A percentile compares a stretch with the other conserved stretches of the same genome.
Evolutionary conservation across 1,284 basidiomycete genomes (phyloP).

Genomic region (Trametes sp.): DNA sequence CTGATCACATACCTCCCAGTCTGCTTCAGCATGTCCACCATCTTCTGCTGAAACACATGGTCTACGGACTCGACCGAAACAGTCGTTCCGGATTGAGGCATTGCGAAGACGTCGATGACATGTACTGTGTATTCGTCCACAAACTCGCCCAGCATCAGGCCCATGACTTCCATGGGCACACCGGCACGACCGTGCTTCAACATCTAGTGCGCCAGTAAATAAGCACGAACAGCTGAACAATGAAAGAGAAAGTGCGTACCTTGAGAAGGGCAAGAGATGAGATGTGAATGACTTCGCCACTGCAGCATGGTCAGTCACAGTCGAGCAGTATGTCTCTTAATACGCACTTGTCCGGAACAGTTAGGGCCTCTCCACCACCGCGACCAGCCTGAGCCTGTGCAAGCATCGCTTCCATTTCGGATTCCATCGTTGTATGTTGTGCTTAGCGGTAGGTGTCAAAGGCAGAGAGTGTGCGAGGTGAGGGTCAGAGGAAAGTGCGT

Average conservation of each 20-base stretch:
- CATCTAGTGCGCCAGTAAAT: conserved; percentile 70
- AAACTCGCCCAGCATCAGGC: conserved; percentile 98
- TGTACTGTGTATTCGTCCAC: conserved; percentile 99
- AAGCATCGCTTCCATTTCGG: conserved; percentile 64
- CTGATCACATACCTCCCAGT: conserved; percentile 82
- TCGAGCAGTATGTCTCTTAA: neutral
- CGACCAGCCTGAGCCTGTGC: conserved; percentile 48
- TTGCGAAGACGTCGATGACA: conserved; percentile 99
- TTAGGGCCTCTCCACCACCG: conserved; percentile 55
- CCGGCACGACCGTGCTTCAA: conserved; percentile 98
- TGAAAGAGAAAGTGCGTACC: conserved; percentile 49
- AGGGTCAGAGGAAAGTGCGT: conserved; percentile 15
- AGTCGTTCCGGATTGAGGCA: conserved; percentile 99
- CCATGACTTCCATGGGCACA: conserved; percentile 99
- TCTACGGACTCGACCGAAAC: conserved; percentile 99
- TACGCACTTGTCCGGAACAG: conserved; percentile 77
- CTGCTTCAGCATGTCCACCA: conserved; percentile 99
- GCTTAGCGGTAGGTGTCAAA: neutral
- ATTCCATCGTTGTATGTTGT: conserved; percentile 52
- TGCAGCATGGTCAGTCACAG: conserved; percentile 42
- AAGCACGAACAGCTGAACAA: neutral
- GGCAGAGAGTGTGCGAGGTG: conserved; percentile 1
- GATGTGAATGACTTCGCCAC: conserved; percentile 97
- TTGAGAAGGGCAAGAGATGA: conserved; percentile 93
- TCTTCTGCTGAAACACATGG: conserved; percentile 98